phyloP scores from a whole-genome alignment of 345 rosid species.

The Conringia planisiliqua region DNA sequence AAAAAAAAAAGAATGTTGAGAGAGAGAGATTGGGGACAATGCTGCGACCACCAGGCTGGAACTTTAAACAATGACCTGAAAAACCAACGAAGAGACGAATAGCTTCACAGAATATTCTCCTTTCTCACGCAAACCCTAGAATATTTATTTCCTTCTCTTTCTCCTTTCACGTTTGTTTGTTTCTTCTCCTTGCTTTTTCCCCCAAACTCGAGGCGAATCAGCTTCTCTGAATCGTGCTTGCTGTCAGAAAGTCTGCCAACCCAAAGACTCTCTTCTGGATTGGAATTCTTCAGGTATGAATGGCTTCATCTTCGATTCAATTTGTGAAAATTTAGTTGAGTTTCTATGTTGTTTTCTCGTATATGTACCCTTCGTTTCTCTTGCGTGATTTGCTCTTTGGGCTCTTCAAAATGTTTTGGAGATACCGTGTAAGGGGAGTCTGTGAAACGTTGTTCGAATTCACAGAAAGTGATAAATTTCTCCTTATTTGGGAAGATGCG shows the following conservation, averaged over 20 bases:
- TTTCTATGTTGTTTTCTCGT: neutral
- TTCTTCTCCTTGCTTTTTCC: neutral
- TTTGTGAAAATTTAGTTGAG: neutral
- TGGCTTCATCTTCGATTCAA: neutral
- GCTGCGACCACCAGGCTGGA: constrained; percentile 19
- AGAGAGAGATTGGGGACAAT: neutral
- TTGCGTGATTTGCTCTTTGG: neutral
- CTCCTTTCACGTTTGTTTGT: neutral
- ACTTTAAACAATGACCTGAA: constrained; percentile 18
- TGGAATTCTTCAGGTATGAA: neutral
- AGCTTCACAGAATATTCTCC: constrained; percentile 16
- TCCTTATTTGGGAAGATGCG: neutral
- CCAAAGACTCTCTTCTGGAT: neutral
- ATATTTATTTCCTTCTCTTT: neutral
- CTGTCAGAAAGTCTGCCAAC: neutral
- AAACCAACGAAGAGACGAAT: constrained; percentile 2
- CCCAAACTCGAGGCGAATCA: neutral
- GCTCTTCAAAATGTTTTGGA: too few species aligned
- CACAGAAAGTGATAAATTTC: neutral
- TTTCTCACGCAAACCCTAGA: constrained; percentile 4
- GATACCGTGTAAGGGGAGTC: too few species aligned
- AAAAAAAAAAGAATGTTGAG: neutral
- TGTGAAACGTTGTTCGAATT: neutral
- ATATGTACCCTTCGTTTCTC: neutral
- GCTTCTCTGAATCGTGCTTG: constrained; percentile 3